phyloP scores from a whole-genome alignment of 371 early-diverging fungal genomes.

The Mortierella sp. region DNA sequence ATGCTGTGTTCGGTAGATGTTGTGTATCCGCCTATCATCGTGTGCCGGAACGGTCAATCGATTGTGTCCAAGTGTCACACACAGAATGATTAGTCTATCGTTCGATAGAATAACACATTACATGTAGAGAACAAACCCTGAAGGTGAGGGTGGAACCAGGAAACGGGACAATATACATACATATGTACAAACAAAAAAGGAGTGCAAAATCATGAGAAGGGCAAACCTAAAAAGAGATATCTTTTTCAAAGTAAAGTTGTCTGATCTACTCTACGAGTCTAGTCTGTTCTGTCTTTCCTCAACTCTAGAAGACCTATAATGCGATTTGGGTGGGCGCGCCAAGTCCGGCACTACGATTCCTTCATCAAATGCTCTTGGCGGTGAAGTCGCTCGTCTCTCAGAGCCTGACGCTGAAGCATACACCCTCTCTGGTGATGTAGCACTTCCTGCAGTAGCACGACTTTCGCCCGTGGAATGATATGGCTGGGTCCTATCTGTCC shows the following conservation, averaged over 20 bases:
- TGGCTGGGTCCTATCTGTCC: not conserved
- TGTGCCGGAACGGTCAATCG: too few species aligned
- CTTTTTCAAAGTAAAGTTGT: not conserved
- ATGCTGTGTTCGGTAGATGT: too few species aligned
- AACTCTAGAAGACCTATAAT: constrained; percentile 33
- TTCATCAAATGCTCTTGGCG: constrained; percentile 6
- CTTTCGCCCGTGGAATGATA: not conserved
- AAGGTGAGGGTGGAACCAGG: too few species aligned
- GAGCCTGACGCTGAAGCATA: not conserved
- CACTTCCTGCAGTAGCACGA: not conserved
- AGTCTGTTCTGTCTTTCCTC: constrained; percentile 19
- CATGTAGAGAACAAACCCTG: too few species aligned
- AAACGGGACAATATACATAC: too few species aligned
- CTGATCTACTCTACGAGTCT: not conserved
- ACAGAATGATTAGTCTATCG: too few species aligned
- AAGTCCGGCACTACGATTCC: constrained; percentile 31
- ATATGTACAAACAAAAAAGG: too few species aligned
- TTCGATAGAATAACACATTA: too few species aligned
- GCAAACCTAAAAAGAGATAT: not conserved
- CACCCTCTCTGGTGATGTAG: not conserved
- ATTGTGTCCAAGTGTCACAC: too few species aligned
- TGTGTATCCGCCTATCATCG: too few species aligned
- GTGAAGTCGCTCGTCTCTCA: not conserved
- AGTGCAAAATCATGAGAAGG: not conserved
- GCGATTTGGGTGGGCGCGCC: constrained; percentile 37